A percentile compares a stretch with the other conserved stretches of the same genome.
phyloP scores from a whole-genome alignment of 2,329 filamentous ascomycete species.

The Knufia fluminis region DNA sequence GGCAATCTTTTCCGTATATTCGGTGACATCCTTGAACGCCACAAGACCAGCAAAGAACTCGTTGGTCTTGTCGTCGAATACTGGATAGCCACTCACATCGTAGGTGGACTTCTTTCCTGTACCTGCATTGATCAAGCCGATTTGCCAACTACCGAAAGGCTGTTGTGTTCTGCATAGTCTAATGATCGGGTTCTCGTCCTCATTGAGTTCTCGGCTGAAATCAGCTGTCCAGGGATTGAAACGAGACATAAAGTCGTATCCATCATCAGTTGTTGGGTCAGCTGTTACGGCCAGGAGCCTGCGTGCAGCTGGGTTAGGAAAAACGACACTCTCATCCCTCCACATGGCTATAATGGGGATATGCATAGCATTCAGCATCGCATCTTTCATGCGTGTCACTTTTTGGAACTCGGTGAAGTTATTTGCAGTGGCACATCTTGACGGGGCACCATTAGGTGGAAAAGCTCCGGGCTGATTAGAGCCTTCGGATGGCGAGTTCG shows the following conservation, averaged over 20 bases:
- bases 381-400: slow-evolving; percentile 65
- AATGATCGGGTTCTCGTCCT: slow-evolving; percentile 58
- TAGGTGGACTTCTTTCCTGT: slow-evolving; percentile 48
- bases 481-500: slow-evolving; percentile 44
- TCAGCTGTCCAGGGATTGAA: slow-evolving; percentile 59
- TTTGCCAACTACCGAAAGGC: slow-evolving; percentile 49
- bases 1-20: slow-evolving; percentile 58
- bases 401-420: slow-evolving; percentile 63
- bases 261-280: slow-evolving; percentile 36
- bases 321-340: slow-evolving; percentile 65
- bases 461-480: slow-evolving; percentile 50
- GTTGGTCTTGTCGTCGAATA: slow-evolving; percentile 56
- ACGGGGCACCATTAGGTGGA: slow-evolving; percentile 58
- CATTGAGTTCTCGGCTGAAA: slow-evolving; percentile 49
- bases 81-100: slow-evolving; percentile 58
- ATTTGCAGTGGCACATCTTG: slow-evolving; percentile 44
- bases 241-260: slow-evolving; percentile 48
- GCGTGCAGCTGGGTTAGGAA: slow-evolving; percentile 60
- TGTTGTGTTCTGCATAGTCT: slow-evolving; percentile 53
- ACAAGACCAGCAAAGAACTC: slow-evolving; percentile 67
- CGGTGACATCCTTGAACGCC: slow-evolving; percentile 63
- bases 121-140: slow-evolving; percentile 54
- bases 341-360: slow-evolving; percentile 72
- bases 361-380: slow-evolving; percentile 63
- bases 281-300: slow-evolving; percentile 40